These are phyloP conservation scores for Phaeosphaeria sp. DNA, from an alignment of 2,329 filamentous ascomycete genomes.

Conservation along the genomic window DNA sequence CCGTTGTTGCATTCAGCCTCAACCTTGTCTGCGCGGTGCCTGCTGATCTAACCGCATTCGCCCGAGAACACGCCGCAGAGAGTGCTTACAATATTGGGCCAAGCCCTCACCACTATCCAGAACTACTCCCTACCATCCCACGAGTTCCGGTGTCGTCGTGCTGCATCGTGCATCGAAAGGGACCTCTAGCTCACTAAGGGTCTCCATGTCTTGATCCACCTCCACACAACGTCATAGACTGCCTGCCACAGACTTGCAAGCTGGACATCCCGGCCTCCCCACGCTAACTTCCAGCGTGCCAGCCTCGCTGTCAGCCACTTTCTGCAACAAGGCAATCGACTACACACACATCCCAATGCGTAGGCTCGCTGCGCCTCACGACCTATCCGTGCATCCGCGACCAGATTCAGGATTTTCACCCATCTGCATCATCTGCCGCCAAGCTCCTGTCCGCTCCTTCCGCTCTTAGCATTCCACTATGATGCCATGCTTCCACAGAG, in stretches of 20 bases:
- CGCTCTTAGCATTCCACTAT: background rate
- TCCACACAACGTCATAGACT: background rate
- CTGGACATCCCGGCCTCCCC: background rate
- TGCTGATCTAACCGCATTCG: conserved; percentile 1
- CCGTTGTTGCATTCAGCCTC: conserved; percentile 3
- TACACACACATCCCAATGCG: background rate
- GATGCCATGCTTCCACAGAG: background rate
- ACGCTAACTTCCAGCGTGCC: background rate
- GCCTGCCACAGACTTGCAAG: background rate
- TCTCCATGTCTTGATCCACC: background rate
- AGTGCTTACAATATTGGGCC: conserved; percentile 3
- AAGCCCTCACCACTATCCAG: conserved; percentile 1
- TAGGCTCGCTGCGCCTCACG: background rate
- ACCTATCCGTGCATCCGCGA: background rate
- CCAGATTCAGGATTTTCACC: background rate
- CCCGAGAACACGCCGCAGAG: background rate
- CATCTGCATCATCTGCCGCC: background rate
- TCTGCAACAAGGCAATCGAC: background rate
- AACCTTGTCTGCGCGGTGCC: background rate
- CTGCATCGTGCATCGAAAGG: background rate
- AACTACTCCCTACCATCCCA: background rate
- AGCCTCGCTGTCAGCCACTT: background rate
- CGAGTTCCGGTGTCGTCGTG: background rate
- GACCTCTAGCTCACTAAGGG: background rate
- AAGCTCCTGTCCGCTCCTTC: background rate